A percentile compares a stretch with the other conserved stretches of the same genome.
Conservation (phyloP, 768 basidiomycete genomes). For the Collybia sordida region DNA sequence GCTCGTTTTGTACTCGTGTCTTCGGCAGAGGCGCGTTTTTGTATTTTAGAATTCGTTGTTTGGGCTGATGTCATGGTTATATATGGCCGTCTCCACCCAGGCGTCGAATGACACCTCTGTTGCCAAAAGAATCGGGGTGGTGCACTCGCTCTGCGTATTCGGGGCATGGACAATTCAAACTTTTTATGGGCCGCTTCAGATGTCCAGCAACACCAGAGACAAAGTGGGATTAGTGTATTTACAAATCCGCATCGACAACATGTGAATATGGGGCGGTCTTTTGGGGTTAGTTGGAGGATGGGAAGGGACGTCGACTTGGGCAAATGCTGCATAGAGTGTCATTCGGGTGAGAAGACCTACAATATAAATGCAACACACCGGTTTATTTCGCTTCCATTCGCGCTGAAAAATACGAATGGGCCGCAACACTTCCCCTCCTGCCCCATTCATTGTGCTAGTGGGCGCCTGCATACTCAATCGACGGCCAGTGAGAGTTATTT, state of each 20-base stretch:
- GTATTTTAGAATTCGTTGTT: too few species aligned
- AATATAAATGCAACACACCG: constrained; percentile 21
- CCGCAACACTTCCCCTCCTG: background rate
- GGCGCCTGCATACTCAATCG: too few species aligned
- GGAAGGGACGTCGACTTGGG: constrained; percentile 47
- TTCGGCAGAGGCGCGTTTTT: too few species aligned
- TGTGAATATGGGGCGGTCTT: constrained; percentile 41
- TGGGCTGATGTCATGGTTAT: too few species aligned
- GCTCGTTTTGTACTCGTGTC: too few species aligned
- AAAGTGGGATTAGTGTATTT: constrained; percentile 48
- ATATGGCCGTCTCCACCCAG: background rate
- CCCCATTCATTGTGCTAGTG: too few species aligned
- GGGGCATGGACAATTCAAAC: constrained; percentile 37
- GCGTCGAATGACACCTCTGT: background rate
- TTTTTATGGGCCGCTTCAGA: constrained; percentile 37
- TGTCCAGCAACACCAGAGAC: constrained; percentile 52
- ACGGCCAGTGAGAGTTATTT: too few species aligned
- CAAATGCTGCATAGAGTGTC: constrained; percentile 32
- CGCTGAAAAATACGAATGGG: constrained; percentile 34
- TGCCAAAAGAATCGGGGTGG: constrained; percentile 22
- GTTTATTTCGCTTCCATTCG: constrained; percentile 43
- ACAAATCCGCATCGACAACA: constrained; percentile 46
- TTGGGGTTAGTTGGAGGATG: constrained; percentile 37
- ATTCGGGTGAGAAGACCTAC: constrained; percentile 4
- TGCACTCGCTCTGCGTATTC: constrained; percentile 32